Evolutionary conservation across 106 monocot genomes (phyloP), one percentile per base, ranked within the genome.

Genomic region (Dioscorea alata): DNA sequence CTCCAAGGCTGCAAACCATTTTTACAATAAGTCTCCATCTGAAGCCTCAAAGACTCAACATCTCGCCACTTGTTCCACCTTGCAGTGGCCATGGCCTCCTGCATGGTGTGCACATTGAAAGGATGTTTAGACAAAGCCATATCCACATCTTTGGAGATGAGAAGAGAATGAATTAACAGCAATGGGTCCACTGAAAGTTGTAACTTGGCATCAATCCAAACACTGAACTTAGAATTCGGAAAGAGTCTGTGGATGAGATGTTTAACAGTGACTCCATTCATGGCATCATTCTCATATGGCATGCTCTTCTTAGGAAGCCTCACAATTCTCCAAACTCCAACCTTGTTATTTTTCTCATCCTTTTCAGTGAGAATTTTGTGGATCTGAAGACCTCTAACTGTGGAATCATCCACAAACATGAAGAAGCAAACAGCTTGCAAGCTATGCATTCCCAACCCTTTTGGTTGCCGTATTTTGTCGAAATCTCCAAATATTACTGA

Each of bases 121-220:
- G 91, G 91, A 57, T 96, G 95, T 75, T 84, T 86, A n/a, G 91
- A 88, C 8, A 96, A 18, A 14, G 88, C 91, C 84, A 96, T 81
- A 64, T 91, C 95, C 0, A 66, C 88, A 21, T 60, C 66, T 22
- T 57, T 69, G n/a, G 83, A 67, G 21, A 88, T 49, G 4, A 91
- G 49, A 4, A 96, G 75, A 1, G 95, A 78, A 72, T 96, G 88
- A 13, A 91, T 28, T 16, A 96, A 75, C 19, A 91, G 75, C 49
- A 91, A 28, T 4, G 91, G 95, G 61, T 96, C 95, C 28, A 86
- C 88, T 0, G 84, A 80, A 15, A 96, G 86, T 77, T 96, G 88
- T 19, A 91, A 69, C 77, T 96, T 96, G 17, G 91, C 95, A 60
- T 96, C 95, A 33, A 96, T 6, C 91, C 95, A 91, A 25, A 96